Percentiles rank a stretch among this genome's conserved stretches.
phyloP scores from a whole-genome alignment of 768 basidiomycete genomes.

The Tephrocybe rancida region DNA sequence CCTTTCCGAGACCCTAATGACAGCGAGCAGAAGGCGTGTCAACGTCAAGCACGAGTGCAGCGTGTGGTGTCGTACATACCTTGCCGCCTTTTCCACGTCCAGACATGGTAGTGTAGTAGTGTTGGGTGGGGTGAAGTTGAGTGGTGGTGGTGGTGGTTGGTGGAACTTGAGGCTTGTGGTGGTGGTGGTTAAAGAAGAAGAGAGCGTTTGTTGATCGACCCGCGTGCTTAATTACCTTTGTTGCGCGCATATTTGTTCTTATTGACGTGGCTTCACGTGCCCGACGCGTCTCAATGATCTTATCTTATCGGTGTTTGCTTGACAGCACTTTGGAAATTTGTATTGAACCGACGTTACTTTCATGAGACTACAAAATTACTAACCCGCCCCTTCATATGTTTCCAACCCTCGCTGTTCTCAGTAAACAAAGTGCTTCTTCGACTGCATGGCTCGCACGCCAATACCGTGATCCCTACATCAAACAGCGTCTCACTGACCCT shows the following conservation, averaged over 20 bases:
- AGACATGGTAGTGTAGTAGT: constrained; percentile 49
- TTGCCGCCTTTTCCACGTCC: constrained; percentile 89
- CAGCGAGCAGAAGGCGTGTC: neutral
- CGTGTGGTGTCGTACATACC: constrained; percentile 26
- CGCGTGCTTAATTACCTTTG: constrained; percentile 39
- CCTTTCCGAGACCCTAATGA: constrained; percentile 75
- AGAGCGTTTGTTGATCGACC: constrained; percentile 34
- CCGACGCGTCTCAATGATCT: constrained; percentile 5
- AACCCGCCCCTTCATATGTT: neutral
- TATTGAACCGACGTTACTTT: neutral
- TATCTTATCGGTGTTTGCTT: neutral
- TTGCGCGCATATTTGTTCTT: constrained; percentile 38
- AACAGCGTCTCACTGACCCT: constrained; percentile 34
- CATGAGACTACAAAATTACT: neutral
- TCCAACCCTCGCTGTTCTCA: neutral
- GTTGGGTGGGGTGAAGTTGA: constrained; percentile 3
- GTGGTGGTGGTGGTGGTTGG: constrained; percentile 9
- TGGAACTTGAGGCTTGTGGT: constrained; percentile 22
- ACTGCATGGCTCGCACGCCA: constrained; percentile 72
- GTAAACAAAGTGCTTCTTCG: constrained; percentile 44
- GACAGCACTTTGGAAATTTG: no score
- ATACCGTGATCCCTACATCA: constrained; percentile 70
- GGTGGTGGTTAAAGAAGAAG: constrained; percentile 33
- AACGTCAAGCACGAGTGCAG: neutral
- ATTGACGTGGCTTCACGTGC: constrained; percentile 35